Conservation (phyloP, 2,329 filamentous ascomycete genomes). For the Macrophomina phaseolina region DNA sequence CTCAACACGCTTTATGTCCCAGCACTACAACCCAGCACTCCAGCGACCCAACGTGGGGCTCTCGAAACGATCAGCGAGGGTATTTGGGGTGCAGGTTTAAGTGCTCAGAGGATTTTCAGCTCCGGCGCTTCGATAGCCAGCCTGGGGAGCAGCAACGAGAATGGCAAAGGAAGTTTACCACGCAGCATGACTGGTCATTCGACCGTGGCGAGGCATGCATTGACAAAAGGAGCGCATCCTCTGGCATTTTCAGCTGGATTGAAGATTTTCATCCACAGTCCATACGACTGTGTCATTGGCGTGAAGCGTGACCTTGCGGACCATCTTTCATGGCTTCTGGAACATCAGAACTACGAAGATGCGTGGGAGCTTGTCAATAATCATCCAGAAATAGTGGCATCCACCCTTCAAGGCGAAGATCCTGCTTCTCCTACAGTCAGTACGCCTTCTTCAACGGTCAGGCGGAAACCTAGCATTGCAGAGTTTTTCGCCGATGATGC, state of each 20-base stretch:
- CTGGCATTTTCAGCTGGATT: conserved; percentile 62
- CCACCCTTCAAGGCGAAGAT: conserved; percentile 45
- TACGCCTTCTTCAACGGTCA: conserved; percentile 49
- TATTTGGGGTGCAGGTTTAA: conserved; percentile 89
- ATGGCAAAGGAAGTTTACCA: conserved; percentile 28
- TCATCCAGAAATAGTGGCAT: conserved; percentile 70
- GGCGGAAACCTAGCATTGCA: conserved; percentile 47
- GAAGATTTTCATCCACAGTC: conserved; percentile 94
- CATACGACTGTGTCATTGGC: conserved; percentile 93
- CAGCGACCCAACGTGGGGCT: conserved; percentile 70
- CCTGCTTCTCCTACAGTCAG: conserved; percentile 44
- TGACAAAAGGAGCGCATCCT: conserved; percentile 48
- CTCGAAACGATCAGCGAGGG: conserved; percentile 78
- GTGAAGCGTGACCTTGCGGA: conserved; percentile 86
- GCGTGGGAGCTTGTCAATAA: conserved; percentile 90
- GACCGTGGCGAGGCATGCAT: conserved; percentile 1
- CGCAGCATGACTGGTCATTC: conserved; percentile 31
- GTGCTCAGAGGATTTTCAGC: conserved; percentile 84
- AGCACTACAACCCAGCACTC: conserved; percentile 62
- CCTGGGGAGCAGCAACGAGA: conserved; percentile 48
- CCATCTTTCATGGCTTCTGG: conserved; percentile 83
- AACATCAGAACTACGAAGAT: conserved; percentile 78
- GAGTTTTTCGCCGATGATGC: conserved; percentile 77
- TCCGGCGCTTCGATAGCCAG: conserved; percentile 77
- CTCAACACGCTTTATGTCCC: conserved; percentile 80